phyloP scores from a whole-genome alignment of 495 filamentous ascomycete genomes.

The Cetradonia linearis region DNA sequence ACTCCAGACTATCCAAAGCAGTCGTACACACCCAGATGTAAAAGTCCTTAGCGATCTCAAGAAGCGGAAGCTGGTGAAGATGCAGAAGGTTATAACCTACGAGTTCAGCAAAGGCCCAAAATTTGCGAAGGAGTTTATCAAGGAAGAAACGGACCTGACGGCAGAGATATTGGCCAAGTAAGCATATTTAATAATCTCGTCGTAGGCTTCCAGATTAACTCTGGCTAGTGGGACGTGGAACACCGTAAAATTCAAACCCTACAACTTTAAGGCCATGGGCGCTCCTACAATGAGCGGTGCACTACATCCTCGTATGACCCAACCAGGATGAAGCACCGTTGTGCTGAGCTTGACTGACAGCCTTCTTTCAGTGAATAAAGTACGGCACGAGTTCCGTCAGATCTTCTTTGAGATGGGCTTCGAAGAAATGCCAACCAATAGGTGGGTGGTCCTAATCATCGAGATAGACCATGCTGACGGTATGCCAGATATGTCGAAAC shows the following conservation, averaged over 20 bases:
- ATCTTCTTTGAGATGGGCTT: conserved; percentile 96
- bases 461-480: conserved; percentile 29
- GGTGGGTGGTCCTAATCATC: conserved; percentile 27
- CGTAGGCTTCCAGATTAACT: conserved; percentile 13
- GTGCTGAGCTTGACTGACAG: not conserved
- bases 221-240: conserved; percentile 60
- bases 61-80: conserved; percentile 74
- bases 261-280: conserved; percentile 92
- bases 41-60: conserved; percentile 71
- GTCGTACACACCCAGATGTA: conserved; percentile 53
- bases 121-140: conserved; percentile 72
- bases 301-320: conserved; percentile 56
- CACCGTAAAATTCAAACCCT: conserved; percentile 82
- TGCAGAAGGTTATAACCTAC: conserved; percentile 79
- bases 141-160: conserved; percentile 92
- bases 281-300: conserved; percentile 70
- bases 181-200: not conserved
- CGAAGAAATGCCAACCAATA: conserved; percentile 71
- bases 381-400: conserved; percentile 82
- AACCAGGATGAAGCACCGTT: not conserved
- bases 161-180: conserved; percentile 75
- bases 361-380: conserved; percentile 61
- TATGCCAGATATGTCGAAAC: conserved; percentile 71
- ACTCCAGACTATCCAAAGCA: conserved; percentile 58
- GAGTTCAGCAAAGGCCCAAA: conserved; percentile 75